Conservation (phyloP, 2,329 filamentous ascomycete species). For the Harringtonia aguacate region DNA sequence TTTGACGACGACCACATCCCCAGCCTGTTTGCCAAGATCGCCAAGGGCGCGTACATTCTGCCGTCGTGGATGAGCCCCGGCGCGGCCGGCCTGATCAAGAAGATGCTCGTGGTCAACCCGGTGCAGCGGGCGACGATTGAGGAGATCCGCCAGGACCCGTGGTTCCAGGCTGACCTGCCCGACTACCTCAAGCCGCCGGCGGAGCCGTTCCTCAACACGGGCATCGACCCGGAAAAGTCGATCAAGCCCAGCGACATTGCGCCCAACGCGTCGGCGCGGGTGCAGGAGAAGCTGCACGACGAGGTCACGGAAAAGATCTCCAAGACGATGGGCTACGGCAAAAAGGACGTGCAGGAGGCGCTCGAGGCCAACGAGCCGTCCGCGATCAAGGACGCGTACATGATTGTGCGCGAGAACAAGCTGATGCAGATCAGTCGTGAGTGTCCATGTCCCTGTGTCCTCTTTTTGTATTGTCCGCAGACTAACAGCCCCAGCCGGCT, state of each 20-base stretch:
- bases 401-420: slow-evolving; percentile 96
- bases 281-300: slow-evolving; percentile 84
- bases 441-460: slow-evolving; percentile 29
- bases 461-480: slow-evolving; percentile 11
- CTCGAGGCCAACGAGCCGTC: slow-evolving; percentile 86
- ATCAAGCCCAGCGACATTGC: slow-evolving; percentile 77
- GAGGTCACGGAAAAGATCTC: slow-evolving; percentile 92
- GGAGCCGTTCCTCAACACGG: slow-evolving; percentile 88
- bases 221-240: slow-evolving; percentile 85
- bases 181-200: slow-evolving; percentile 77
- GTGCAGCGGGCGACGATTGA: slow-evolving; percentile 89
- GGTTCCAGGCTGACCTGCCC: slow-evolving; percentile 84
- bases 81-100: slow-evolving; percentile 72
- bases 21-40: slow-evolving; percentile 94
- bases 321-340: slow-evolving; percentile 95
- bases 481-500: slow-evolving; percentile 36
- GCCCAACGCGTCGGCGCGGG: slow-evolving; percentile 62
- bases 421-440: slow-evolving; percentile 91
- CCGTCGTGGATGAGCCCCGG: slow-evolving; percentile 84
- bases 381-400: slow-evolving; percentile 96
- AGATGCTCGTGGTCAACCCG: slow-evolving; percentile 91
- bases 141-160: slow-evolving; percentile 85
- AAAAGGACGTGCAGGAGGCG: slow-evolving; percentile 89
- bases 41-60: slow-evolving; percentile 84
- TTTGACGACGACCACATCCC: slow-evolving; percentile 99